Conservation (phyloP, 108 stramenopile species). For the Fragilaria radians region DNA sequence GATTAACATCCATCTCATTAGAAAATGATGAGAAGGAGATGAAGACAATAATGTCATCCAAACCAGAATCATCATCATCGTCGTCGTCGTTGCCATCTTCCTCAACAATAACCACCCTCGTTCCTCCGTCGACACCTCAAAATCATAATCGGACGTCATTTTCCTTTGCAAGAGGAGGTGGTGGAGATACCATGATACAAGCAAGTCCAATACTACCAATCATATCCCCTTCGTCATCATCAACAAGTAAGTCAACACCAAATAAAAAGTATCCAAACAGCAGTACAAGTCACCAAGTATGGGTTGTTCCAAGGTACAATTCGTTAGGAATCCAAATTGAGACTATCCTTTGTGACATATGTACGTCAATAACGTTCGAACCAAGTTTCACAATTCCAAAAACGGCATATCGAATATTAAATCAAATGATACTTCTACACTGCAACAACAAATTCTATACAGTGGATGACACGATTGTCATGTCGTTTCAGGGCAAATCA, state of each 20-base stretch:
- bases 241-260: conserved; percentile 2
- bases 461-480: neutral
- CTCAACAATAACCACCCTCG: conserved; percentile 13
- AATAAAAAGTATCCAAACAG: conserved; percentile 8
- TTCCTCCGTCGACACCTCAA: neutral
- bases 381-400: neutral
- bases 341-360: neutral
- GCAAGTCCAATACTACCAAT: conserved; percentile 3
- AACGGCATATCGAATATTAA: neutral
- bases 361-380: neutral
- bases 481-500: neutral
- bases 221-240: conserved; percentile 1
- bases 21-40: neutral
- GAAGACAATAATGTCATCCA: conserved; percentile 2
- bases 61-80: too few species aligned
- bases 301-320: neutral
- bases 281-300: neutral
- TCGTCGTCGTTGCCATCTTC: conserved; percentile 25
- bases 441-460: neutral
- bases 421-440: neutral
- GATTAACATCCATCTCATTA: neutral
- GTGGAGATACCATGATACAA: conserved; percentile 40
- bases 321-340: neutral
- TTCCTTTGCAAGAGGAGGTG: conserved; percentile 54
- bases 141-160: conserved; percentile 7